phyloP scores from a whole-genome alignment of 257 asterid genomes.

The Gentiana dahurica region DNA sequence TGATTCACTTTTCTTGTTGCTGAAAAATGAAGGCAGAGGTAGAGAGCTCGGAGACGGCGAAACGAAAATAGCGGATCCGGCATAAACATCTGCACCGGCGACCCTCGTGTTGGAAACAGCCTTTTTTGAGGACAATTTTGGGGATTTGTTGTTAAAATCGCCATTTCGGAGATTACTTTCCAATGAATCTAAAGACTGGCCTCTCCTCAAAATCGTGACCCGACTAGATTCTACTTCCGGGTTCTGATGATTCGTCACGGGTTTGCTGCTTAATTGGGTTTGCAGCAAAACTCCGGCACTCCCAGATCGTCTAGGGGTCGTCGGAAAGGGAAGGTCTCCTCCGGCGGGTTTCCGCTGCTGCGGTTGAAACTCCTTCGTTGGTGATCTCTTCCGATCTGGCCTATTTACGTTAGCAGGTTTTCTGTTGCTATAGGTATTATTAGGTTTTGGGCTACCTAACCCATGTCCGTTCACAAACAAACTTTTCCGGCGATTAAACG shows the following conservation, averaged over 20 bases:
- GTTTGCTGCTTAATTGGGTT: neutral
- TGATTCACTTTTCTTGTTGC: conserved; percentile 10
- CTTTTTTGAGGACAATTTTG: neutral
- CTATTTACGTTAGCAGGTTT: conserved; percentile 9
- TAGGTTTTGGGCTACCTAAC: conserved; percentile 1
- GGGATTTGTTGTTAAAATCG: neutral
- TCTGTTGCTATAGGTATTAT: neutral
- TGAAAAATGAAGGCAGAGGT: conserved; percentile 59
- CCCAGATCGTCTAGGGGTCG: conserved; percentile 7
- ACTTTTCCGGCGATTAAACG: conserved; percentile 20
- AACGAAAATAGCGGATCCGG: conserved; percentile 50
- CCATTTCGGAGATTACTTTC: conserved; percentile 21
- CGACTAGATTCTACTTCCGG: conserved; percentile 2
- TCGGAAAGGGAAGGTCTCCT: neutral
- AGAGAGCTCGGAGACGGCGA: conserved; percentile 72
- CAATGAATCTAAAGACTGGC: conserved; percentile 44
- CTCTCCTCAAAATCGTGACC: conserved; percentile 19
- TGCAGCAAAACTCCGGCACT: conserved; percentile 8
- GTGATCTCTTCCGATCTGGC: conserved; percentile 15
- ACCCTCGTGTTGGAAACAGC: neutral
- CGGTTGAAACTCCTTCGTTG: neutral
- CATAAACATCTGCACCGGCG: conserved; percentile 29
- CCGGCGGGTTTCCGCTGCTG: neutral
- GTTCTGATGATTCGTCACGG: neutral
- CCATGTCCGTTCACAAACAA: conserved; percentile 7